Base-by-base conservation (phyloP, 2,329 filamentous ascomycete species). In the Lachnellula arida region DNA sequence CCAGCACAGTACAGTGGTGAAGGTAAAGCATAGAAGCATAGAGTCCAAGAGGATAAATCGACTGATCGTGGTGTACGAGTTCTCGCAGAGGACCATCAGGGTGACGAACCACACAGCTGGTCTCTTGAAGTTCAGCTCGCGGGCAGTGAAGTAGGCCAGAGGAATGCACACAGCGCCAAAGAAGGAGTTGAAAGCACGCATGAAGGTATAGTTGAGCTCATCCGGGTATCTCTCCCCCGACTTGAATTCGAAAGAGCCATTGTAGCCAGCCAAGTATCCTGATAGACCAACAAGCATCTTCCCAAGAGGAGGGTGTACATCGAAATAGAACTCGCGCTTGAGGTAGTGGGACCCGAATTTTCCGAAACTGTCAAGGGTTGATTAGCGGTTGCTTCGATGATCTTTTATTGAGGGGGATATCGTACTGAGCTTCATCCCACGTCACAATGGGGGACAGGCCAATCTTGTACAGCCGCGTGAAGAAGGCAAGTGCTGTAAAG, bases 331-430 rank as follows among this genome's bases (percentile, higher is more conserved):
- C 75, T 99, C 94, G 73, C 93, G 90, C 75, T 99, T 97, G 71
- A 99, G 86, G 74, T 99, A 99, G 76, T 99, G 93, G 67, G 93
- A 97, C 62, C 94, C 94, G 74, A 99, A 99, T 78, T 99, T 99
- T 71, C 90, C 90, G 73, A 95, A 95, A 74, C 87, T 91, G 67
- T 56, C 49, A 53, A 50, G 56, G 47, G 28, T 61, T 53, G 15
- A 60, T 60, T 55, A 50, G 48, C 15, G 56, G 11, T 15, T 52
- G 25, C 7, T 23, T 37, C 74, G 44, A 32, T 75, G 62, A 37
- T 60, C 8, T 19, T 11, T 11, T 44, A 14, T 15, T n/a, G 39
- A 54, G 25, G 42, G 47, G 50, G 44, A 37, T 46, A 42, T 66
- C 82, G 72, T 83, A 87, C 83, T 89, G 86, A 65, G 86, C 86